A percentile compares a stretch with the other conserved stretches of the same genome.
These are phyloP conservation scores for Blumeria graminis DNA, from an alignment of 2,329 filamentous ascomycete genomes.

Conservation along the genomic window DNA sequence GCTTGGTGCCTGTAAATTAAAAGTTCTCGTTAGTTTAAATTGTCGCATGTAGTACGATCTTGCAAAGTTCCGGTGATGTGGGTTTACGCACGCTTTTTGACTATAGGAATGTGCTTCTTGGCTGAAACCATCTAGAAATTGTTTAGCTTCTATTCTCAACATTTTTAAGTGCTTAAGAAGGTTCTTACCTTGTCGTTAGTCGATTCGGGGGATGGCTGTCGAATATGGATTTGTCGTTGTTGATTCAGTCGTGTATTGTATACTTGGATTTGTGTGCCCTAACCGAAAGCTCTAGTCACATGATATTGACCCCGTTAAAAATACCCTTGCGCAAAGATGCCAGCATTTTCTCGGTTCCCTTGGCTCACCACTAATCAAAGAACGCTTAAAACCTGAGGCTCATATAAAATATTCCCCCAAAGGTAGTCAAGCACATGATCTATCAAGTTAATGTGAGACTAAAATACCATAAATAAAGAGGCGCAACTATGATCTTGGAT, in stretches of 20 bases:
- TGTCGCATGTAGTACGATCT: neutral
- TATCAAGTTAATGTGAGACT: no score
- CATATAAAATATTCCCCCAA: no score
- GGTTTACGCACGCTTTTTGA: slow-evolving; percentile 89
- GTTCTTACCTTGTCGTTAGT: neutral
- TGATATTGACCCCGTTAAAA: neutral
- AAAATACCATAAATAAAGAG: no score
- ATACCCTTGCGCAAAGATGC: neutral
- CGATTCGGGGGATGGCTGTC: neutral
- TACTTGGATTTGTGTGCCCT: neutral
- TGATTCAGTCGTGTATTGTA: neutral
- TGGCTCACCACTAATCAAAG: neutral
- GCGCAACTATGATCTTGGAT: no score
- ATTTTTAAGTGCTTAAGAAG: neutral
- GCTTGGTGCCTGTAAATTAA: slow-evolving; percentile 49
- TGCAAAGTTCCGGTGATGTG: slow-evolving; percentile 1
- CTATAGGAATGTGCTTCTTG: slow-evolving; percentile 98
- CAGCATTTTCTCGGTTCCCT: neutral
- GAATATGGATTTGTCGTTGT: neutral
- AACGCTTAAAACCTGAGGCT: no score
- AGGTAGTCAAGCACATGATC: no score
- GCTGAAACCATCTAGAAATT: slow-evolving; percentile 75
- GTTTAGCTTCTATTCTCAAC: neutral
- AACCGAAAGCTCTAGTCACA: neutral
- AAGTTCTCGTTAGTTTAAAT: slow-evolving; percentile 13